Evolutionary conservation across 169 alveolate genomes (phyloP), one percentile per base, ranked within the genome.

Genomic region (Blepharisma undulans): DNA sequence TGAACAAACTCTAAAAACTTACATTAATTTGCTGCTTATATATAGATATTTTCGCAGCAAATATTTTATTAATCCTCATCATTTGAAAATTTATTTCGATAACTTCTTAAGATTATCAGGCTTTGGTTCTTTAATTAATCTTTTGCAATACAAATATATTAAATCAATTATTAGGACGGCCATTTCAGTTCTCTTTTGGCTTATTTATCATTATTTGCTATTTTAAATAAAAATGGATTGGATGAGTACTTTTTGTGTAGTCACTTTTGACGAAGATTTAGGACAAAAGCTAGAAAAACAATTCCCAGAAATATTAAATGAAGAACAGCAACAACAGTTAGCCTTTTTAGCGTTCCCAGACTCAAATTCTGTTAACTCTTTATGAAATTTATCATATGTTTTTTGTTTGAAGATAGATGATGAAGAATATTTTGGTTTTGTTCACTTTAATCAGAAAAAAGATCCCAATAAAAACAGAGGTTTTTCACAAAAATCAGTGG

Each of bases 301-400:
- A 72, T 19, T 22, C 34, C 92, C 92, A 33, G 74, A 21, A 66
- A 76, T 76, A 25, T 25, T 76, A 29, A 19, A 25, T 25, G 87
- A 32, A 22, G 25, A 76, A 16, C 76, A 74, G 87, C 76, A 76
- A 33, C 74, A 88, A 10, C 34, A 66, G 12, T 8, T 88, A 76
- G 87, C 87, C 4, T 88, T 72, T 61, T 34, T 88, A 21, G 74
- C 92, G n/a, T 88, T 88, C 27, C 92, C 92, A 27, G 92, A 88
- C 76, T 88, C 92, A 72, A 88, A 88, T 61, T 88, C 87, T 0
- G 74, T 88, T 66, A 86, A 86, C 16, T n/a, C 22, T 21, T 19
- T 71, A 60, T 27, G 91, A 29, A 85, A 86, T 60, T 29, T 86
- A 30, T 22, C 72, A 10, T 86, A 86, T 33, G 84, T 72, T 21